Conservation (phyloP, 2,329 filamentous ascomycete genomes). For the Ophiostoma novo-ulmi region DNA sequence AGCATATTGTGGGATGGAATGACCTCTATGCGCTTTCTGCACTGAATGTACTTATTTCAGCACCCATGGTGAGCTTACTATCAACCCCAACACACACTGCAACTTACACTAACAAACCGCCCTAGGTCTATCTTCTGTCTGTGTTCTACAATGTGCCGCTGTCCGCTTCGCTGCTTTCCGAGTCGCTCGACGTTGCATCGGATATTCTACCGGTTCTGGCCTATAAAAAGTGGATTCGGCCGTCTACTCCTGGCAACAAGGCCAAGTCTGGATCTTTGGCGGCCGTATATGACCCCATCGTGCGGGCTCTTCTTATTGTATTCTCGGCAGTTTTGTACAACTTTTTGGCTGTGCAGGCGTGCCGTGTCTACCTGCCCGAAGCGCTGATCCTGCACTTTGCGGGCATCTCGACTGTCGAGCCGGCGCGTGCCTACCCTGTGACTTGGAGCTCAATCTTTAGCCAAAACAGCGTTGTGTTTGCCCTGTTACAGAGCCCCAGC, state of each 20-base stretch:
- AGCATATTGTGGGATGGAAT: constrained; percentile 66
- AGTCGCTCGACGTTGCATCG: constrained; percentile 14
- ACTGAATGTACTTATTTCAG: constrained; percentile 64
- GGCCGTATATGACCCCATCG: constrained; percentile 16
- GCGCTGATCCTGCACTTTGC: constrained; percentile 71
- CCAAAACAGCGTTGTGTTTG: neutral
- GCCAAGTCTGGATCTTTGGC: neutral
- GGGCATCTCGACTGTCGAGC: constrained; percentile 62
- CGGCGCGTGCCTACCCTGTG: constrained; percentile 41
- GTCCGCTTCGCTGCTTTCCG: neutral
- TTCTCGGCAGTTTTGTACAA: constrained; percentile 70
- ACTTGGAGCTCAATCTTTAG: neutral
- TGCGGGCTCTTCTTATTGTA: constrained; percentile 53
- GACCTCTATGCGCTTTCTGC: constrained; percentile 54
- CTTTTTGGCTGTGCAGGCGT: constrained; percentile 63
- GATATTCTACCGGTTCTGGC: constrained; percentile 18
- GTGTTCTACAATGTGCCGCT: constrained; percentile 67
- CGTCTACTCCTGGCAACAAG: neutral
- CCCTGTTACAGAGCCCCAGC: constrained; percentile 14
- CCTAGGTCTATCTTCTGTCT: constrained; percentile 64
- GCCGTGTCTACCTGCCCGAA: constrained; percentile 63
- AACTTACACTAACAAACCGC: neutral
- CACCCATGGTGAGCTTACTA: constrained; percentile 56
- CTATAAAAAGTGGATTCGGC: constrained; percentile 15
- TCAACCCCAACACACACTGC: neutral